phyloP scores from a whole-genome alignment of 495 filamentous ascomycete species.

The Lepraria neglecta region DNA sequence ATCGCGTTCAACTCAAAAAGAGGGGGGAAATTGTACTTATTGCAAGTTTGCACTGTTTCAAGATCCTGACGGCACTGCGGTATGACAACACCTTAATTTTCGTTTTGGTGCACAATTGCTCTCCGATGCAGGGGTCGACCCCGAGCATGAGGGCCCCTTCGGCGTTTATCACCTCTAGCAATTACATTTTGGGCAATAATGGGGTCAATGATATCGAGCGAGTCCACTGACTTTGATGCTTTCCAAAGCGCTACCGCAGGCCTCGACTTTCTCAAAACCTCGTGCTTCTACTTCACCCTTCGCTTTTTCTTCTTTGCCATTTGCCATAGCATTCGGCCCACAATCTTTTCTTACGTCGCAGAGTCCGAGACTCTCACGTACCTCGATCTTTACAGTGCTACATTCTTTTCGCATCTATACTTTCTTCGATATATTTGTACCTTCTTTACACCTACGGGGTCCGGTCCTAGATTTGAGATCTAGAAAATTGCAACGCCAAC shows the following conservation, averaged over 20 bases:
- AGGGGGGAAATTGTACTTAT: not conserved
- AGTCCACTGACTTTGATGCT: not conserved
- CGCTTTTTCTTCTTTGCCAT: not conserved
- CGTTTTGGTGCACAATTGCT: not conserved
- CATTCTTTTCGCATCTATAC: slow-evolving; percentile 1
- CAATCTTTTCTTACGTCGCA: slow-evolving; percentile 14
- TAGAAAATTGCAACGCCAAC: not conserved
- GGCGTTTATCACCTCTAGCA: not conserved
- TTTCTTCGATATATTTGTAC: not conserved
- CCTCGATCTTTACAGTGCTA: slow-evolving; percentile 20
- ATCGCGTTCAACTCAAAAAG: not conserved
- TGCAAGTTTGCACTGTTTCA: not conserved
- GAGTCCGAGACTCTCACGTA: slow-evolving; percentile 24
- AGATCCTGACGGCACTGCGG: not conserved
- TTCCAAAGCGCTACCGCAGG: not conserved
- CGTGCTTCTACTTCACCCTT: not conserved
- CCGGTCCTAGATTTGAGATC: not conserved
- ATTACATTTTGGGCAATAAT: not conserved
- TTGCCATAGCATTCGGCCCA: slow-evolving; percentile 6
- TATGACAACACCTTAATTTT: not conserved
- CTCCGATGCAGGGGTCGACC: not conserved
- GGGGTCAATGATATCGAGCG: not conserved
- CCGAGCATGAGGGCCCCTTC: not conserved
- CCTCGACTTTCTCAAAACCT: not conserved
- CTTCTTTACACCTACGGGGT: not conserved